Base-by-base conservation (phyloP, 129 eudicot genomes). In the Flaveria brownii region DNA sequence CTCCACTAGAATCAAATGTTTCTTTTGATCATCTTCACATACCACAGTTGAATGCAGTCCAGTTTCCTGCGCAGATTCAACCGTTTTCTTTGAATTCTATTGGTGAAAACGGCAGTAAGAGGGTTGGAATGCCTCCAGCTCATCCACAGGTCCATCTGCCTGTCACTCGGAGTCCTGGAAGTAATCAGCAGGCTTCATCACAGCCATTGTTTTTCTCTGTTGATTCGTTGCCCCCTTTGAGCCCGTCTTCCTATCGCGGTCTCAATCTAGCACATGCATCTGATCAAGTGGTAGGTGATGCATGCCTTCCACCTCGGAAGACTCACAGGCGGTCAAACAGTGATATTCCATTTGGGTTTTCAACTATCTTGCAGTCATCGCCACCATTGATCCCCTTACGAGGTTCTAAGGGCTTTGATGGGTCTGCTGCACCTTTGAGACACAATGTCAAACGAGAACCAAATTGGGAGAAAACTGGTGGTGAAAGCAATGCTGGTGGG, bases 161-260 rank as follows among this genome's bases (percentile, higher is more conserved):
- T 2, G 80, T 68, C 16, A 54, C 77, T 26, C 91, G 82, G 61
- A 91, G 86, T 39, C 22, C 72, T 47, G 91, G 56, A 42, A 45
- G 26, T 46, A 61, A n/a, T 62, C 72, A 64, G 52, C 66, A 65
- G 66, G 86, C 92, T 68, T 80, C 84, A 57, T 85, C 97, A 2
- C 98, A 93, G 62, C 95, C 91, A 1, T 52, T 81, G 2, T 84
- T 84, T 71, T 92, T 89, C 73, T 69, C 84, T 13, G 70, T 73
- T 33, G 97, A 90, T 78, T 90, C 96, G 2, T 84, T 93, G 85
- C 98, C 98, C 60, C 97, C 91, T 3, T 78, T 93, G 63, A 93
- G 91, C 66, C 97, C 92, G 15, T 87, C 92, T 14, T 81, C 86
- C 63, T 92, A 85, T 63, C 78, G 80, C 28, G 96, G 85, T 6